Conservation (phyloP, 208 protist species). For the Crithidia acanthocephali region DNA sequence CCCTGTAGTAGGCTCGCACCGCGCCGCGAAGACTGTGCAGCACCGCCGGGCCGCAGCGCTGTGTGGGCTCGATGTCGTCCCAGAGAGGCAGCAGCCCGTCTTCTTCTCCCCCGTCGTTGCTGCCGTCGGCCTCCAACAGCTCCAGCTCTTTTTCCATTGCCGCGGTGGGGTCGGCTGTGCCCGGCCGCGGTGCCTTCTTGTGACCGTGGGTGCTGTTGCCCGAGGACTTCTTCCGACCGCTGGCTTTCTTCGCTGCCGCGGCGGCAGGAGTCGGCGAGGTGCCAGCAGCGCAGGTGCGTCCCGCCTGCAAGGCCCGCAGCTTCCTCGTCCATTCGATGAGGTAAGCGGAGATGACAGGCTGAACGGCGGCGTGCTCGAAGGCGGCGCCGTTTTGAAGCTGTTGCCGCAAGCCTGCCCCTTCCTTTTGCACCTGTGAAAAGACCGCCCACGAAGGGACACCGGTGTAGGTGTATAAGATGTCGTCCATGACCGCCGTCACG, state of each 20-base stretch:
- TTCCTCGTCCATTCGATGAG: slow-evolving; percentile 41
- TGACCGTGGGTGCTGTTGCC: neutral
- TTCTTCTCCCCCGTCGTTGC: slow-evolving; percentile 3
- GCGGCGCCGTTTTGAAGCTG: slow-evolving; percentile 48
- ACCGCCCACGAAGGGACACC: slow-evolving; percentile 43
- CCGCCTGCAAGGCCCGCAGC: slow-evolving; percentile 21
- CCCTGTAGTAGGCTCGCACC: slow-evolving; percentile 39
- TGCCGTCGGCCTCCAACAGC: neutral
- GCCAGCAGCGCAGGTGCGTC: slow-evolving; percentile 10
- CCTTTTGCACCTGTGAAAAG: slow-evolving; percentile 52
- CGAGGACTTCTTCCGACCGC: neutral
- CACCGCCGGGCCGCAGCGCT: slow-evolving; percentile 42
- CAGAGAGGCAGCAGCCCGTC: slow-evolving; percentile 42
- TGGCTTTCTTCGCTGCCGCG: neutral
- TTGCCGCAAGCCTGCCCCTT: slow-evolving; percentile 39
- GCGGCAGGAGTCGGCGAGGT: neutral
- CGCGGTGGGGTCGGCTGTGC: neutral
- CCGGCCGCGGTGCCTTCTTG: neutral
- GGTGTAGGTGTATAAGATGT: slow-evolving; percentile 69
- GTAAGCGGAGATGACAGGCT: slow-evolving; percentile 42
- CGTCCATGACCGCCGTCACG: slow-evolving; percentile 44
- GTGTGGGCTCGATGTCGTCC: slow-evolving; percentile 42
- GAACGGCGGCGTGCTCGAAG: slow-evolving; percentile 54
- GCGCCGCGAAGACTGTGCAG: slow-evolving; percentile 38
- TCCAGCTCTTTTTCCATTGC: slow-evolving; percentile 13